Conservation (phyloP, 2,329 filamentous ascomycete species). For the Trichoderma guizhouense region DNA sequence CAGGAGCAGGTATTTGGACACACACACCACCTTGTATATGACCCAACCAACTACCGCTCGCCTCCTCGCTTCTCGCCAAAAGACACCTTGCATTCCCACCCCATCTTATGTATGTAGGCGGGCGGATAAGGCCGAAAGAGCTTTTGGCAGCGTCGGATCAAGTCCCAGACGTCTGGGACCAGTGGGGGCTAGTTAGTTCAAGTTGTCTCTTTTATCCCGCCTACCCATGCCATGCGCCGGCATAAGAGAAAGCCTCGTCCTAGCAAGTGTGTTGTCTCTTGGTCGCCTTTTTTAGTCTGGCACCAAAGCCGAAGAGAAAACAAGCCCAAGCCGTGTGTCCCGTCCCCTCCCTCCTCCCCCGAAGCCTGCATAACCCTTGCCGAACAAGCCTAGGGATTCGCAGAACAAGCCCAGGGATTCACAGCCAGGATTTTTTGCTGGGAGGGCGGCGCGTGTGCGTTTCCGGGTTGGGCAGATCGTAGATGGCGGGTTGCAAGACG, state of each 20-base stretch:
- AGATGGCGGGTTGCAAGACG: neutral
- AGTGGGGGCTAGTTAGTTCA: neutral
- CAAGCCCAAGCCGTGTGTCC: too few species aligned
- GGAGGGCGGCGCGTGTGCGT: neutral
- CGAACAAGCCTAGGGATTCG: neutral
- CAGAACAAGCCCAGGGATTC: neutral
- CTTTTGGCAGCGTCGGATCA: neutral
- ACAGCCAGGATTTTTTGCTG: neutral
- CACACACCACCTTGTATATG: neutral
- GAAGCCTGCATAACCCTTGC: neutral
- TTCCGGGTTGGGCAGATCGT: conserved; percentile 2
- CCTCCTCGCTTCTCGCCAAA: neutral
- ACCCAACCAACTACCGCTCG: neutral
- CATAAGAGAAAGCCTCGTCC: neutral
- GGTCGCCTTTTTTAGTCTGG: neutral
- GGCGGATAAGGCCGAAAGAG: conserved; percentile 9
- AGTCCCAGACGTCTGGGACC: conserved; percentile 11
- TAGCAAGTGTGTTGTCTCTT: neutral
- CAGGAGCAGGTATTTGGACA: neutral
- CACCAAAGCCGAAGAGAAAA: neutral
- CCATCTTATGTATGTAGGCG: neutral
- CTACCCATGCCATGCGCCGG: neutral
- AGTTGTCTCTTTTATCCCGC: neutral
- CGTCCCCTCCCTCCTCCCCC: neutral
- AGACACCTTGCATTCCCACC: neutral